These are phyloP conservation scores for Puya raimondii DNA, from an alignment of 176 grass and related monocot genomes.

Conservation along the genomic window DNA sequence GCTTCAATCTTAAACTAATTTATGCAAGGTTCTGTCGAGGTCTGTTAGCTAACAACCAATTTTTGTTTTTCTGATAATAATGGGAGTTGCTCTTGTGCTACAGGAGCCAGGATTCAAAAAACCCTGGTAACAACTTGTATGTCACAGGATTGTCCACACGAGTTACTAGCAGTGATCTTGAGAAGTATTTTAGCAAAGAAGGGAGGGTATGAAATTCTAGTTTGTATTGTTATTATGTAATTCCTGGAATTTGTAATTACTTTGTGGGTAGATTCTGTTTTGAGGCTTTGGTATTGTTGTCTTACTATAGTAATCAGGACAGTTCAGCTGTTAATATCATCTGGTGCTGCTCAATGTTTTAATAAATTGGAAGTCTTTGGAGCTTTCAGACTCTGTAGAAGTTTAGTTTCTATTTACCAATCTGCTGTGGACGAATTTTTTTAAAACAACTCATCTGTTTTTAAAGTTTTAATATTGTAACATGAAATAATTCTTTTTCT, in stretches of 20 bases:
- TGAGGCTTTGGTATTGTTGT: too few relatives aligned
- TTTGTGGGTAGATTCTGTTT: not conserved
- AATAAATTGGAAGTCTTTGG: too few relatives aligned
- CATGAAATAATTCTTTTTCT: too few relatives aligned
- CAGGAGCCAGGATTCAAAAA: slow-evolving; percentile 49
- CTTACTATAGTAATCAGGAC: too few relatives aligned
- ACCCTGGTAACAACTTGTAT: slow-evolving; percentile 95
- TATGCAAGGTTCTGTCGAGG: not conserved
- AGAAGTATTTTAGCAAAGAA: slow-evolving; percentile 86
- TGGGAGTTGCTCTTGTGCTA: slow-evolving; percentile 21
- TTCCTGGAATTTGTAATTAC: not conserved
- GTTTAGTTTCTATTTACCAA: too few relatives aligned
- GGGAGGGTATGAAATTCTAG: slow-evolving; percentile 47
- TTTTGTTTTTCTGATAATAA: slow-evolving; percentile 10
- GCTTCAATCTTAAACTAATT: not conserved
- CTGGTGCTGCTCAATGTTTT: too few relatives aligned
- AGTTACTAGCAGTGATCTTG: slow-evolving; percentile 48
- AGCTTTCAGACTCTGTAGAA: too few relatives aligned
- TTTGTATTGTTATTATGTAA: not conserved
- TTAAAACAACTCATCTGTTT: too few relatives aligned
- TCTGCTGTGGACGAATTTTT: too few relatives aligned
- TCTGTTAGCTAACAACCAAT: not conserved
- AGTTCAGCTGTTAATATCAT: too few relatives aligned
- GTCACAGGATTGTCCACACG: slow-evolving; percentile 94
- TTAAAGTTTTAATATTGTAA: too few relatives aligned